Percentiles rank a stretch among this genome's conserved stretches.
Conservation (phyloP, 2,329 filamentous ascomycete genomes). For the Pezizomycotina sp. region DNA sequence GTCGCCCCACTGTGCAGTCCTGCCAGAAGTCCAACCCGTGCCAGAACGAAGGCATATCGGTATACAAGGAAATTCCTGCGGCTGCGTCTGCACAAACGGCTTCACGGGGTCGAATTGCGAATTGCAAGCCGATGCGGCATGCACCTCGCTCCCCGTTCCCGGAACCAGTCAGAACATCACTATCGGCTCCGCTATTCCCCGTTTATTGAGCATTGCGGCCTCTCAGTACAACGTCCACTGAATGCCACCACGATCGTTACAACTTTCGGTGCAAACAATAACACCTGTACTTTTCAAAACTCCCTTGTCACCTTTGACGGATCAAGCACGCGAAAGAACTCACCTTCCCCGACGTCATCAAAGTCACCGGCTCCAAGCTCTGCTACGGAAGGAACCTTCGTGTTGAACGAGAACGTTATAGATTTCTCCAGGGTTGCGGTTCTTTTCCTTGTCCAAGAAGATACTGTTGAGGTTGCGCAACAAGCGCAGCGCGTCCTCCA, state of each 20-base stretch:
- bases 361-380: conserved; percentile 3
- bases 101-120: conserved; percentile 53
- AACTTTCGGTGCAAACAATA: conserved; percentile 55
- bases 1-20: conserved; percentile 22
- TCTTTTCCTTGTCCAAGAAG: conserved; percentile 44
- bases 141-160: conserved; percentile 36
- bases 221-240: conserved; percentile 62
- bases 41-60: conserved; percentile 63
- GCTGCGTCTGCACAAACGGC: conserved; percentile 76
- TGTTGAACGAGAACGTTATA: conserved; percentile 39
- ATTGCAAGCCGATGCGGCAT: conserved; percentile 36
- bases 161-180: conserved; percentile 49
- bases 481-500: too few relatives aligned
- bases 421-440: conserved; percentile 49
- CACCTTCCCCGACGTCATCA: conserved; percentile 16
- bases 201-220: conserved; percentile 48
- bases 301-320: conserved; percentile 72
- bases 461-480: too few relatives aligned
- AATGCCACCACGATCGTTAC: conserved; percentile 52
- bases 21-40: conserved; percentile 47
- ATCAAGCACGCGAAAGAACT: conserved; percentile 10
- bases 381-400: conserved; percentile 26
- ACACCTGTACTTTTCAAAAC: conserved; percentile 75
- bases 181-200: conserved; percentile 60
- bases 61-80: conserved; percentile 54